Evolutionary conservation across 2,329 filamentous ascomycete species (phyloP), one percentile per base, ranked within the genome.

Genomic region (Shiraia sp.): DNA sequence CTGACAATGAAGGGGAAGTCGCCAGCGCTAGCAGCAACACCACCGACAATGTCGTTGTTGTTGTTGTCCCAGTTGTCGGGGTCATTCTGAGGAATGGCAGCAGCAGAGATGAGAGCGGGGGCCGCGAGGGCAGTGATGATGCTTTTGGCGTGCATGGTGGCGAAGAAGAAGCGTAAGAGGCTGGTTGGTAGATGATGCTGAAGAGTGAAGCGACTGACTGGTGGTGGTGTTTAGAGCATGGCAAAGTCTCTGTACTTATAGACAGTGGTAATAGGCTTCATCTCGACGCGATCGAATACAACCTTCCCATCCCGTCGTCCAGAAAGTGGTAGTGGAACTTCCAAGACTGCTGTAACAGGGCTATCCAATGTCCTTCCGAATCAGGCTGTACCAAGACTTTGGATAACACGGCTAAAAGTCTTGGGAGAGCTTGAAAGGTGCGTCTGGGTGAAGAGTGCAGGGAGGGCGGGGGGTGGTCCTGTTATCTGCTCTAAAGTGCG

Each of bases 1-100:
- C 46, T 51, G 51, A 57, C 57, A 32, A 64, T 61, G 56, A 50
- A 64, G 42, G 61, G 61, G 35, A 59, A 59, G 10, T 64, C 61
- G 26, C 57, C 59, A 12, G 51, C 44, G 12, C 39, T 5, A 27
- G 61, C 61, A n/a, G 49, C 32, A 0, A 40, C 41, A 37, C 61
- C 61, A 33, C 61, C 61, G 28, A 64, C 61, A 28, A 64, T 64
- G 23, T 42, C 32, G 8, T 9, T 10, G 30, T 9, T 16, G 10
- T 24, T 30, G 30, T 34, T 23, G 24, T 34, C 38, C 9, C 17
- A 27, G 34, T 29, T 29, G 10, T 40, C 33, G 17, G 32, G 36
- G 22, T 40, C 34, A 29, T 51, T 52, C 38, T 62, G 59, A 24
- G 60, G 60, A 32, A 53, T 51, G 15, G 59, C 51, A 35, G 52